These are phyloP conservation scores for Mycena galericulata DNA, from an alignment of 768 basidiomycete genomes.

Conservation along the genomic window DNA sequence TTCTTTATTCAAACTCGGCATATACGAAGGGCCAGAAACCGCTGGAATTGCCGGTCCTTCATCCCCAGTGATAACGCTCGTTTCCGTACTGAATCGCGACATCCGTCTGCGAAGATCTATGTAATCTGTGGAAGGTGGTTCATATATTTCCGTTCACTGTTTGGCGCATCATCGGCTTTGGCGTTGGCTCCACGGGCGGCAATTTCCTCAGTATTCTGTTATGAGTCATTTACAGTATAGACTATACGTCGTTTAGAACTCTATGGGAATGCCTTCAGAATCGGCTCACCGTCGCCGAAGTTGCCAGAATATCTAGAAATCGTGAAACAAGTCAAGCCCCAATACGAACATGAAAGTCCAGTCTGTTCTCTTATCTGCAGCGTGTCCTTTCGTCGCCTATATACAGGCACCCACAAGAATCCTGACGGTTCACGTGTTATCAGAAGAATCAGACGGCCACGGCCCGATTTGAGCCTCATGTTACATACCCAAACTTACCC, in stretches of 20 bases:
- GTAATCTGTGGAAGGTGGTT: too few species aligned
- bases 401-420: conserved; percentile 29
- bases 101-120: too few species aligned
- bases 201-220: not conserved
- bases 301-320: too few species aligned
- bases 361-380: conserved; percentile 6
- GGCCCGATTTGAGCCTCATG: conserved; percentile 32
- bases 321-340: too few species aligned
- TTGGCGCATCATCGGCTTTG: not conserved
- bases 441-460: conserved; percentile 29
- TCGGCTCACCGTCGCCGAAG: too few species aligned
- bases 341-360: too few species aligned
- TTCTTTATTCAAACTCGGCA: not conserved
- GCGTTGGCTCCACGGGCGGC: not conserved
- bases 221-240: not conserved
- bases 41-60: too few species aligned
- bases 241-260: not conserved
- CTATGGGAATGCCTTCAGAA: not conserved
- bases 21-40: not conserved
- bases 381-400: not conserved
- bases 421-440: conserved; percentile 28
- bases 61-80: too few species aligned
- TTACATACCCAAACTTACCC: not conserved
- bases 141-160: too few species aligned
- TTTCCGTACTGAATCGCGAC: too few species aligned